Percentiles rank a stretch among this genome's conserved stretches.
Evolutionary conservation across 495 filamentous ascomycete genomes (phyloP).

Genomic region (Aspergillus nidulans): DNA sequence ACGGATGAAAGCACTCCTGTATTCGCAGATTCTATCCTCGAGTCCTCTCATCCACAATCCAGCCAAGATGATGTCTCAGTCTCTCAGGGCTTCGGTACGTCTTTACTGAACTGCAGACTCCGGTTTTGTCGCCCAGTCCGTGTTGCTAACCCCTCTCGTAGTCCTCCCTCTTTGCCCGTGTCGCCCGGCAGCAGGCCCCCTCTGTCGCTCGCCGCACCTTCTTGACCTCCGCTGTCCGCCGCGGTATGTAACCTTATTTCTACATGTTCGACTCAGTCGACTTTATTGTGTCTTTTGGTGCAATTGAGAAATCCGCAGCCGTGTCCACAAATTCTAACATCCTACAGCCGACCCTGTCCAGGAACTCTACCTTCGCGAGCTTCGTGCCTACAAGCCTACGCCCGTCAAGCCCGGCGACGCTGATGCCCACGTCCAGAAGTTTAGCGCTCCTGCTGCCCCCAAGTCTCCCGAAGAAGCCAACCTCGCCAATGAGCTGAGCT

Average conservation of each 20-base stretch:
- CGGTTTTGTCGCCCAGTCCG: conserved; percentile 8
- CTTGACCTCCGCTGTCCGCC: conserved; percentile 51
- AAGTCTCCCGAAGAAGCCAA: conserved; percentile 87
- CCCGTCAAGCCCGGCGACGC: conserved; percentile 79
- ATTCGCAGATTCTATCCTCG: conserved; percentile 26
- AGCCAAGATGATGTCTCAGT: conserved; percentile 62
- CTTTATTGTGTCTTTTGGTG: neutral
- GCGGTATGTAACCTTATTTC: conserved; percentile 28
- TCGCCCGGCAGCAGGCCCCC: conserved; percentile 62
- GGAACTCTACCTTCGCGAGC: conserved; percentile 92
- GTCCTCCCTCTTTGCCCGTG: conserved; percentile 78
- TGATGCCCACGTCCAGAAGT: conserved; percentile 88
- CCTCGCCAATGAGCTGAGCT: conserved; percentile 81
- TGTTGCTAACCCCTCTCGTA: conserved; percentile 35
- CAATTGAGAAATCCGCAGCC: neutral
- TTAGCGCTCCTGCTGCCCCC: conserved; percentile 71
- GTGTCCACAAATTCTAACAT: conserved; percentile 11
- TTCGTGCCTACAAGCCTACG: conserved; percentile 86
- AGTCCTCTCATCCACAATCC: conserved; percentile 28
- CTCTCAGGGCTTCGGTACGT: conserved; percentile 64
- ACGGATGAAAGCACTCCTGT: conserved; percentile 33
- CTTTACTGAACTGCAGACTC: neutral
- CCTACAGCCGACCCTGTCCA: conserved; percentile 85
- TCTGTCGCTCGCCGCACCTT: conserved; percentile 73
- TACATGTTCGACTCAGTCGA: neutral